Percentiles rank a stretch among this genome's conserved stretches.
These are phyloP conservation scores for Aspergillus ruber DNA, from an alignment of 2,329 filamentous ascomycete genomes.

Conservation along the genomic window DNA sequence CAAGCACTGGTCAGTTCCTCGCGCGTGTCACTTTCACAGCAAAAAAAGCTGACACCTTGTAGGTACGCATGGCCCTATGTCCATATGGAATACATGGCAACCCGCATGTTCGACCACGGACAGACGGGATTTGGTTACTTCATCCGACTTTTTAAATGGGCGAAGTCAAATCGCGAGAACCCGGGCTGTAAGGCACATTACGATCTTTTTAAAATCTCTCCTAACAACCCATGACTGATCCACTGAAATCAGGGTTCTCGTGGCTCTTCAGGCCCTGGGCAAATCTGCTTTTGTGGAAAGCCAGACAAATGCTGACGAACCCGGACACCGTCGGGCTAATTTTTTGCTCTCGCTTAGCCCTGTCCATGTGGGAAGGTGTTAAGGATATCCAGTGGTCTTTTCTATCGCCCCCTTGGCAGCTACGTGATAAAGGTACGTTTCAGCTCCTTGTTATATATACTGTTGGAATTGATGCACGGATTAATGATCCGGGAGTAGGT, in stretches of 20 bases:
- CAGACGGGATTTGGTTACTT: neutral
- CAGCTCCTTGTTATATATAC: neutral
- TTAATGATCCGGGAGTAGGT: neutral
- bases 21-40: neutral
- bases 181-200: neutral
- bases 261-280: neutral
- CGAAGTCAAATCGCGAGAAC: neutral
- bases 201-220: neutral
- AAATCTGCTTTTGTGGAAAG: neutral
- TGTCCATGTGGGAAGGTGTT: neutral
- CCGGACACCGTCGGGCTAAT: neutral
- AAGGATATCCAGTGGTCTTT: neutral
- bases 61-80: neutral
- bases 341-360: neutral
- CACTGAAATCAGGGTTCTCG: neutral
- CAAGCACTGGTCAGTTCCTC: neutral
- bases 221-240: neutral
- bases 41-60: neutral
- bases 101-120: neutral
- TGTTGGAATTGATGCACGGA: too few species aligned
- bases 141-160: neutral
- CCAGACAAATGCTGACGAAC: neutral
- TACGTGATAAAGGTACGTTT: neutral
- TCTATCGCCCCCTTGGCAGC: neutral
- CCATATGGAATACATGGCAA: neutral